phyloP scores from a whole-genome alignment of 164 flowering plant genomes.

The Magnolia changhungtana region DNA sequence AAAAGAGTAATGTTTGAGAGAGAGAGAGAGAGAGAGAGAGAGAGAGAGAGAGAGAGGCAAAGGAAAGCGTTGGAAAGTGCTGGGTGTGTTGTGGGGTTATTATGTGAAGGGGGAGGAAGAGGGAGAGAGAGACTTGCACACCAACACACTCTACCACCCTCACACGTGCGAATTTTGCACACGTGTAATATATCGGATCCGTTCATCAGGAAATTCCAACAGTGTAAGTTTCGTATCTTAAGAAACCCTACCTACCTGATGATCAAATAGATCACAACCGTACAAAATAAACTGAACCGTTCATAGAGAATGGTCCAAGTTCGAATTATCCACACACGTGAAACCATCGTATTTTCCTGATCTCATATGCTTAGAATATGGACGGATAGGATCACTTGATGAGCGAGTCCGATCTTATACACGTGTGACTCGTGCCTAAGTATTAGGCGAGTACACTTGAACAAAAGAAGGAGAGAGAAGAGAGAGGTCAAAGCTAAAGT shows the following conservation, averaged over 20 bases:
- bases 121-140: background rate
- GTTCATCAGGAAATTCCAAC: too few relatives aligned
- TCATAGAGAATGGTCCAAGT: too few relatives aligned
- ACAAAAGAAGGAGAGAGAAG: background rate
- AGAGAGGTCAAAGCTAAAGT: conserved; percentile 30
- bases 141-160: background rate
- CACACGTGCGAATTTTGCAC: background rate
- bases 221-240: too few relatives aligned
- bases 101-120: background rate
- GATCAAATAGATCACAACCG: too few relatives aligned
- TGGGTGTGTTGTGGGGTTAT: conserved; percentile 3
- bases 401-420: background rate
- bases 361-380: background rate
- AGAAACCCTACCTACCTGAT: too few relatives aligned
- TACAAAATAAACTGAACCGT: too few relatives aligned
- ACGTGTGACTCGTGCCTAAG: background rate
- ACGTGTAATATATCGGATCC: too few relatives aligned
- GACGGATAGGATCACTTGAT: background rate
- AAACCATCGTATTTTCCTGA: too few relatives aligned
- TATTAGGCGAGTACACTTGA: background rate
- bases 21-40: conserved; percentile 6
- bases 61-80: conserved; percentile 5
- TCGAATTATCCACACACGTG: too few relatives aligned
- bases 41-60: background rate
- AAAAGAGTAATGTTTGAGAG: conserved; percentile 23